These are phyloP conservation scores for Sherardia arvensis DNA, from an alignment of 257 asterid species.

Conservation along the genomic window DNA sequence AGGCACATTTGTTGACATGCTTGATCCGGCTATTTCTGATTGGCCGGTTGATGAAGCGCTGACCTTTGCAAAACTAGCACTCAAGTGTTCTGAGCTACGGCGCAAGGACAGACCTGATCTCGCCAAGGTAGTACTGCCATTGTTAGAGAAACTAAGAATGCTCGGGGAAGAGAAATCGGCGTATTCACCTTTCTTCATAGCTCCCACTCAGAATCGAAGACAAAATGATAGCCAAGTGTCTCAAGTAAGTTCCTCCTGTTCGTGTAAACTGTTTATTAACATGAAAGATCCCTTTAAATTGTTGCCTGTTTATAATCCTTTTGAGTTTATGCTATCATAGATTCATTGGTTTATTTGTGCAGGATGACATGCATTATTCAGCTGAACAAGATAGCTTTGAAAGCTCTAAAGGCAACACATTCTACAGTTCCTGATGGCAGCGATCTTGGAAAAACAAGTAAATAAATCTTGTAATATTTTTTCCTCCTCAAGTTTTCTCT, in stretches of 20 bases:
- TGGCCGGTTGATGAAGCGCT: conserved; percentile 84
- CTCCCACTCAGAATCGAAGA: conserved; percentile 34
- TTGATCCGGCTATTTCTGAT: conserved; percentile 54
- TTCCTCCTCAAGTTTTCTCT: background rate
- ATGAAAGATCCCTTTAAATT: no score
- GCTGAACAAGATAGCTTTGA: conserved; percentile 42
- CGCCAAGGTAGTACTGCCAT: conserved; percentile 59
- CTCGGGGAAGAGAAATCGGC: conserved; percentile 47
- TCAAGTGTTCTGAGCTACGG: conserved; percentile 66
- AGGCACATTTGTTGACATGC: conserved; percentile 49
- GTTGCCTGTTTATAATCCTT: background rate
- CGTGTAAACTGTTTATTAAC: background rate
- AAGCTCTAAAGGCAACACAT: conserved; percentile 23
- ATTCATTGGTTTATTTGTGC: conserved; percentile 13
- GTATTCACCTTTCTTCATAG: conserved; percentile 15
- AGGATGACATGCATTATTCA: conserved; percentile 57
- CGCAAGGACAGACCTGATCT: conserved; percentile 96
- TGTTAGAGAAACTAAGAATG: conserved; percentile 43
- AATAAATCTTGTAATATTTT: background rate
- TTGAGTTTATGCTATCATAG: background rate
- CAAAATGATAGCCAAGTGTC: conserved; percentile 42
- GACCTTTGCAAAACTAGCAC: conserved; percentile 46
- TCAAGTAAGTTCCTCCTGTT: conserved; percentile 33
- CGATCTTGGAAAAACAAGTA: background rate
- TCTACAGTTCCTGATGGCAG: conserved; percentile 1